Conservation (phyloP, 139 green algal genomes). For the Closterium sp. region DNA sequence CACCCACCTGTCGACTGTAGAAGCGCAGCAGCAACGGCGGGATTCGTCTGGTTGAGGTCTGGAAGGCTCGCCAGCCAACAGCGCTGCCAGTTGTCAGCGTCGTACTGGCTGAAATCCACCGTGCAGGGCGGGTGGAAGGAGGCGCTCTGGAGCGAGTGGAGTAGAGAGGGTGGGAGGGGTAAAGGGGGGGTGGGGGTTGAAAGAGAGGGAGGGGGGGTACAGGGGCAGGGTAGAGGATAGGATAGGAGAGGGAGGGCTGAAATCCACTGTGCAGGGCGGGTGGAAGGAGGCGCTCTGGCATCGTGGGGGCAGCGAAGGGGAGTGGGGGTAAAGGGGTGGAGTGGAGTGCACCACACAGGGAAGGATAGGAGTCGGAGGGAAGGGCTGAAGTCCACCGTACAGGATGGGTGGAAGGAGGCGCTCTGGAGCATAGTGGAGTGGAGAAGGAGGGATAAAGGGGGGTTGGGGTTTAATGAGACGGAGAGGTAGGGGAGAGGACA, state of each 20-base stretch:
- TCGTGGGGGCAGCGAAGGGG: too few species aligned
- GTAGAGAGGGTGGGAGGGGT: neutral
- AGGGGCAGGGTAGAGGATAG: neutral
- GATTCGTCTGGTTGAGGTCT: constrained; percentile 31
- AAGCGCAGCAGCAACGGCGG: neutral
- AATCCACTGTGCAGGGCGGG: too few species aligned
- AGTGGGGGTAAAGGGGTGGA: too few species aligned
- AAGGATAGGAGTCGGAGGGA: too few species aligned
- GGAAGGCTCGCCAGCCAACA: constrained; percentile 24
- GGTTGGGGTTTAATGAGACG: neutral
- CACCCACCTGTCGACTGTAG: neutral
- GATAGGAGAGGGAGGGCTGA: neutral
- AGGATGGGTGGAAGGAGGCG: constrained; percentile 1
- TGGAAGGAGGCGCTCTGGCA: too few species aligned
- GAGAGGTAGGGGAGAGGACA: neutral
- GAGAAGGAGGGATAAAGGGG: neutral
- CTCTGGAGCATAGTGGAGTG: neutral
- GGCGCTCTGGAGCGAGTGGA: neutral
- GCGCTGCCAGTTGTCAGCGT: constrained; percentile 26
- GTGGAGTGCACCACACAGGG: too few species aligned
- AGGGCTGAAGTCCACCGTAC: constrained; percentile 3
- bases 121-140: constrained; percentile 5
- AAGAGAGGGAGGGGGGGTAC: neutral
- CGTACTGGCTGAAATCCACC: constrained; percentile 22
- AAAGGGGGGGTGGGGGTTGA: neutral